phyloP scores from a whole-genome alignment of 495 filamentous ascomycete genomes.

The Penicillium parvum region DNA sequence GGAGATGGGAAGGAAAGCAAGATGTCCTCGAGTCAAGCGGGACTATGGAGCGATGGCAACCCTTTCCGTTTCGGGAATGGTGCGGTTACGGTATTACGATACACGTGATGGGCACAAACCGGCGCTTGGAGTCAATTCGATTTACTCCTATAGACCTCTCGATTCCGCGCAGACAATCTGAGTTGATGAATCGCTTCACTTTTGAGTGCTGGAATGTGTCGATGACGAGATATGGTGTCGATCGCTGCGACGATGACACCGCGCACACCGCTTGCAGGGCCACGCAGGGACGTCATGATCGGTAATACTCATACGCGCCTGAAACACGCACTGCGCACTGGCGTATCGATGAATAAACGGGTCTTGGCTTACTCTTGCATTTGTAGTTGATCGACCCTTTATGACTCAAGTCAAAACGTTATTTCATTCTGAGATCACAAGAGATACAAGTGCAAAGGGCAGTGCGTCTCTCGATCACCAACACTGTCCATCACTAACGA shows the following conservation, averaged over 20 bases:
- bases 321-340: constrained; percentile 13
- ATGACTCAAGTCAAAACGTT: too few relatives aligned
- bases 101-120: constrained; percentile 17
- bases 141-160: background rate
- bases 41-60: constrained; percentile 13
- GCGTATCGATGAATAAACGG: constrained; percentile 14
- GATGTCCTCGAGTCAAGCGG: constrained; percentile 9
- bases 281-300: constrained; percentile 16
- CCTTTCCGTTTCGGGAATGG: constrained; percentile 23
- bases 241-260: constrained; percentile 12
- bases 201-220: constrained; percentile 7
- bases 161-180: too few relatives aligned
- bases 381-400: too few relatives aligned
- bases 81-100: constrained; percentile 21
- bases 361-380: too few relatives aligned
- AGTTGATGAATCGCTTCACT: too few relatives aligned
- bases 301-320: constrained; percentile 8
- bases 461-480: too few relatives aligned
- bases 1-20: constrained; percentile 1
- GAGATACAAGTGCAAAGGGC: too few relatives aligned
- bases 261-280: constrained; percentile 20
- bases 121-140: background rate
- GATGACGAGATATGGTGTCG: constrained; percentile 3
- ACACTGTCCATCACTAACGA: background rate
- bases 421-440: constrained; percentile 1